Evolutionary conservation across 108 stramenopile genomes (phyloP), one percentile per base, ranked within the genome.

Genomic region (Fragilaria crotonensis): DNA sequence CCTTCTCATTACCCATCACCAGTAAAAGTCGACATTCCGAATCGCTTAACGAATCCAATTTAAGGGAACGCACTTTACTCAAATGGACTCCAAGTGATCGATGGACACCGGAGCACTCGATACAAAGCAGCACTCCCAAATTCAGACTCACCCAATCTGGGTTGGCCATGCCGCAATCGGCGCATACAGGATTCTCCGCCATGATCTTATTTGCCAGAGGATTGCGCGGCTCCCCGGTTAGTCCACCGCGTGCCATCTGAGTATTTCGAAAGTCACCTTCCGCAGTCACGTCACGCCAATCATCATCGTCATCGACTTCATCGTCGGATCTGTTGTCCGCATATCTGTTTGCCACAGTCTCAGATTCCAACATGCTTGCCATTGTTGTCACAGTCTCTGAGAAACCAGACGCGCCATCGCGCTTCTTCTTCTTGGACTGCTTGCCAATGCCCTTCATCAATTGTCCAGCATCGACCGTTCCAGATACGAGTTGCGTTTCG

Each of bases 71-170:
- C 53, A 97, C 96, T 71, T 96, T 95, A 70, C 90, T 92, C 30
- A 99, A 88, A 72, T 97, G 96, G 23, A 97, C 96, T 30, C 98
- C 98, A 11, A 99, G 76, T 56, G 84, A 89, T 48, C 98, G 83
- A 59, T 99, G 98, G 1, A 99, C 90, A n/a, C 95, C 98, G 57
- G 90, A 86, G 72, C 98, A 99, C 55, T 93, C 87, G 58, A 99
- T 94, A 65, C 98, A 99, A 17, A 99, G 58, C n/a, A 93, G 54
- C 23, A 90, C 73, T 25, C 93, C 93, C 26, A 94, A 63, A 68
- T 93, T 96, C 44, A 93, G 54, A 14, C 77, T 83, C 30, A 77
- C 89, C 94, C 94, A 95, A 52, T 89, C 86, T 0, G 92, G 92
- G 64, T 85, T 72, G 14, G 57, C 31, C 4, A 68, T 73, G 25